Percentiles rank a stretch among this genome's conserved stretches.
These are phyloP conservation scores for Voacanga thouarsii DNA, from an alignment of 257 asterid genomes.

Conservation along the genomic window DNA sequence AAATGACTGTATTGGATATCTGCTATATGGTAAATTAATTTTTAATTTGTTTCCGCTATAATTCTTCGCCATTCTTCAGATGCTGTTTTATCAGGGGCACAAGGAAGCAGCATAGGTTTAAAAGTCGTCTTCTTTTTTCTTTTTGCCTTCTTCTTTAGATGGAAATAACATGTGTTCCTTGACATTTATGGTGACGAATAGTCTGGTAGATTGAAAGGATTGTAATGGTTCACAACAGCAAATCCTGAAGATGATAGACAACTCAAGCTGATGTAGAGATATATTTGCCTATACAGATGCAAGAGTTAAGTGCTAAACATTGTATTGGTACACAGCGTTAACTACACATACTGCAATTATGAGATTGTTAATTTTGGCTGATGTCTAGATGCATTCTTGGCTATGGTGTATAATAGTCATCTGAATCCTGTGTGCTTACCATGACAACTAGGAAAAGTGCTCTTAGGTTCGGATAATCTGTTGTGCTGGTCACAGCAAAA, in stretches of 20 bases:
- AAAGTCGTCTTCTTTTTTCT: not conserved
- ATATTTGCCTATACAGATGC: not conserved
- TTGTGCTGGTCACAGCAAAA: not conserved
- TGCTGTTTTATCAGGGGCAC: not conserved
- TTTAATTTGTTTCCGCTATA: too few relatives aligned
- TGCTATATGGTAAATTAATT: not conserved
- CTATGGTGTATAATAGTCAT: not conserved
- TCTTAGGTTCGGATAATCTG: constrained; percentile 3
- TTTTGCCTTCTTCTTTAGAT: not conserved
- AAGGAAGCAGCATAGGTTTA: not conserved
- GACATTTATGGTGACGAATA: not conserved
- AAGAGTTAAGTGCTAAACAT: not conserved
- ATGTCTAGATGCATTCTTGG: not conserved
- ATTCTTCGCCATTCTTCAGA: not conserved
- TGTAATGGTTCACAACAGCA: not conserved
- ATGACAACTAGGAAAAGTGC: not conserved
- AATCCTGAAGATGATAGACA: not conserved
- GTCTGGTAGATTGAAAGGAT: not conserved
- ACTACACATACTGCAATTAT: not conserved
- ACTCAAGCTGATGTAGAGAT: not conserved
- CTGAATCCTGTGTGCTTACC: not conserved
- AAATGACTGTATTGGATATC: not conserved
- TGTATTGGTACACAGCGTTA: not conserved
- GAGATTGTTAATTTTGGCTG: not conserved
- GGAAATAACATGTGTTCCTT: not conserved